Percentiles rank a stretch among this genome's conserved stretches.
Conservation (phyloP, 768 basidiomycete species). For the Tephrocybe sp. region DNA sequence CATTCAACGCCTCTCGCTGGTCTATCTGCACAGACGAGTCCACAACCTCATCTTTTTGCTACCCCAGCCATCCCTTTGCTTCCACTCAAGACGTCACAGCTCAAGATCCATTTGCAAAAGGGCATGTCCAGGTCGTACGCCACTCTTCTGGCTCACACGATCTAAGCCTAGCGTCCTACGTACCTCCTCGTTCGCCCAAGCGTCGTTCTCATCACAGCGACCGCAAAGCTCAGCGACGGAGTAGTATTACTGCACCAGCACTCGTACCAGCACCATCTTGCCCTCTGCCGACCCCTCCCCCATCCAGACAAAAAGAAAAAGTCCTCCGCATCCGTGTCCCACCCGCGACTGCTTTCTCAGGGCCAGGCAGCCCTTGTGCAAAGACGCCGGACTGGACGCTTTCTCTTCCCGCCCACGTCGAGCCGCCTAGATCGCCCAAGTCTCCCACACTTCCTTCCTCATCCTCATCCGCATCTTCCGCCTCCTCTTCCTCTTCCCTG, state of each 20-base stretch:
- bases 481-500: background rate
- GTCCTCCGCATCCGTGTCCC: background rate
- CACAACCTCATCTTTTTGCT: constrained; percentile 4
- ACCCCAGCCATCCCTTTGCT: constrained; percentile 16
- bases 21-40: constrained; percentile 18
- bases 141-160: constrained; percentile 12
- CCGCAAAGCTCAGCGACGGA: background rate
- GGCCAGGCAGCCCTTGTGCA: background rate
- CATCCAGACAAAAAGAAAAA: background rate
- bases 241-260: background rate
- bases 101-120: constrained; percentile 24
- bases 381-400: constrained; percentile 11
- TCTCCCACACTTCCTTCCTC: background rate
- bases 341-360: background rate
- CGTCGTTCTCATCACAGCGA: background rate
- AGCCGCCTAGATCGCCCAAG: background rate
- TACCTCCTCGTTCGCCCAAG: background rate
- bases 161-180: background rate
- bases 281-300: background rate
- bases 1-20: constrained; percentile 9
- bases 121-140: constrained; percentile 20
- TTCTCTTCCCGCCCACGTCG: constrained; percentile 1
- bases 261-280: background rate
- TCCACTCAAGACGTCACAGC: constrained; percentile 3
- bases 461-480: background rate